phyloP scores from a whole-genome alignment of 352 stramenopile genomes.

The Pythium grandisporangium region DNA sequence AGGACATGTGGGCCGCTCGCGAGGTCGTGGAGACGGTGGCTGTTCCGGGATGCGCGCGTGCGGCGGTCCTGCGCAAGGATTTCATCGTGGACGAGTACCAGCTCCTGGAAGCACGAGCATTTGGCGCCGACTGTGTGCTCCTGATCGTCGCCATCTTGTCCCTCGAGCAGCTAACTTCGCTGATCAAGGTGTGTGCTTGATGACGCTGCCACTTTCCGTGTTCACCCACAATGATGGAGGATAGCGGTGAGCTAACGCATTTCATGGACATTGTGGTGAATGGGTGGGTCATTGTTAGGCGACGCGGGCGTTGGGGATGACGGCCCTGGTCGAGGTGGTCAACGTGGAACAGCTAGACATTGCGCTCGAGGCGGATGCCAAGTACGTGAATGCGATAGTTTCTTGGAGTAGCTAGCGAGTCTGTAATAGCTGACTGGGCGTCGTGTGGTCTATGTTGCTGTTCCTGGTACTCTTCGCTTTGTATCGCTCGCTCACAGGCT shows the following conservation, averaged over 20 bases:
- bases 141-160: conserved; percentile 94
- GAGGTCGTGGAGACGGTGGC: conserved; percentile 28
- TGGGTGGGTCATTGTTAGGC: conserved; percentile 24
- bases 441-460: background rate
- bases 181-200: conserved; percentile 59
- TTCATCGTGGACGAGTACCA: conserved; percentile 96
- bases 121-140: conserved; percentile 95
- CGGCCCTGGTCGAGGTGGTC: conserved; percentile 97
- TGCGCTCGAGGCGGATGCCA: conserved; percentile 86
- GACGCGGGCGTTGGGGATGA: conserved; percentile 90
- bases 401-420: background rate
- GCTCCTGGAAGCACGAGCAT: conserved; percentile 89
- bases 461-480: background rate
- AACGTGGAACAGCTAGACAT: conserved; percentile 92
- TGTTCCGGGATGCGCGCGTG: too few relatives aligned
- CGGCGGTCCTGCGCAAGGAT: conserved; percentile 87
- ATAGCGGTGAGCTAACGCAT: background rate
- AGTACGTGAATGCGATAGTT: conserved; percentile 11
- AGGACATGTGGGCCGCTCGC: conserved; percentile 64
- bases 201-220: too few relatives aligned
- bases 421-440: background rate
- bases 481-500: conserved; percentile 29
- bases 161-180: conserved; percentile 33
- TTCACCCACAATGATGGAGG: background rate
- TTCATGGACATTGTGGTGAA: background rate